Evolutionary conservation across 805 yeast species (phyloP).

Genomic region (Candida xyloterini): DNA sequence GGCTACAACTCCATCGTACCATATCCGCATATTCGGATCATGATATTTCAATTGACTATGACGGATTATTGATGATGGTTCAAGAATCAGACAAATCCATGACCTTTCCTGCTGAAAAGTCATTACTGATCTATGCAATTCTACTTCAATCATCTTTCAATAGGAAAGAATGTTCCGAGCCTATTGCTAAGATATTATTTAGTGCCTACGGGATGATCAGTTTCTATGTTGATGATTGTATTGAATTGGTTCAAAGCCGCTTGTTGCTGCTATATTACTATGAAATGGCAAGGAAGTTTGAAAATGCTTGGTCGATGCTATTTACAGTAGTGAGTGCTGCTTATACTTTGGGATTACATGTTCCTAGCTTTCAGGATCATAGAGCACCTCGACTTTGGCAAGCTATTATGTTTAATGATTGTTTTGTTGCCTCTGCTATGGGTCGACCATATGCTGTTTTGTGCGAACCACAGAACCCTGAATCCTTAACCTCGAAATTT

Average conservation of each 20-base stretch:
- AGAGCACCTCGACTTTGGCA: conserved; percentile 3
- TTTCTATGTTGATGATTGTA: conserved; percentile 3
- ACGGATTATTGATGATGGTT: not conserved
- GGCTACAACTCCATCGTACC: conserved; percentile 1
- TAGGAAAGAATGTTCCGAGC: not conserved
- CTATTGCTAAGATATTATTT: not conserved
- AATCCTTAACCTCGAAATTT: not conserved
- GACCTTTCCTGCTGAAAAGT: conserved; percentile 1
- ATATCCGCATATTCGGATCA: not conserved
- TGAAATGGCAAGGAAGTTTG: conserved; percentile 2
- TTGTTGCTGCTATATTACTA: conserved; percentile 8
- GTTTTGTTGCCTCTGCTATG: conserved; percentile 1
- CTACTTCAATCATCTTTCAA: conserved; percentile 2
- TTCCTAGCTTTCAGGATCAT: not conserved
- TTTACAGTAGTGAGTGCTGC: conserved; percentile 7
- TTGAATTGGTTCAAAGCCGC: conserved; percentile 9
- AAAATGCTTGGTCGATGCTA: conserved; percentile 6
- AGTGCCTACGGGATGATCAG: conserved; percentile 2
- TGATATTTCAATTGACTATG: not conserved
- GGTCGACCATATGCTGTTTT: not conserved
- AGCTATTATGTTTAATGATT: conserved; percentile 5
- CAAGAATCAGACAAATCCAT: not conserved
- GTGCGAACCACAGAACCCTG: not conserved
- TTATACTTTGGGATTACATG: conserved; percentile 4
- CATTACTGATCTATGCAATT: conserved; percentile 5